Evolutionary conservation across 2,329 filamentous ascomycete genomes (phyloP), one percentile per base, ranked within the genome.

Genomic region (Fusarium chlamydosporum): DNA sequence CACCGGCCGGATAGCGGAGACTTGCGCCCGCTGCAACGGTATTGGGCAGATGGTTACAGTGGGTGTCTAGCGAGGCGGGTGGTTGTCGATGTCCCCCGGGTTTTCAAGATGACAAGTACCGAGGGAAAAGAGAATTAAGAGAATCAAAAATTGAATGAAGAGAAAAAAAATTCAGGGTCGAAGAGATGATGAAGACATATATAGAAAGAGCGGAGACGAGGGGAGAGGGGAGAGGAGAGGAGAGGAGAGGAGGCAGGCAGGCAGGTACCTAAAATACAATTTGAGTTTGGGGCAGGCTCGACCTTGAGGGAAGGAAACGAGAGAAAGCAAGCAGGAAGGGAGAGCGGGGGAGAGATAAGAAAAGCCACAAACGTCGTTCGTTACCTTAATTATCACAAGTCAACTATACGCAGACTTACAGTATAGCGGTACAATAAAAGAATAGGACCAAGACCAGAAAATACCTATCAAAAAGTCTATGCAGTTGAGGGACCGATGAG

Each of bases 261-360:
- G 47, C 15, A 51, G 4, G 48, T 45, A 42, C 26, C 26, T 54
- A 54, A 52, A 20, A 27, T 33, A 52, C 27, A 59, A 35, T 45
- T 61, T 47, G 33, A 41, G 35, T 52, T 57, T 45, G 57, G 57
- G 60, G 16, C 23, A 23, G 23, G 23, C 23, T 23, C 5, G 23
- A 23, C 23, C 43, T 61, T 34, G 58, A 51, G 26, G 23, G 48
- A 48, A 61, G 65, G 42, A 60, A 51, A 68, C 54, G 47, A 33
- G 18, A 31, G 40, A 47, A 38, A 23, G n/a, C 37, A 38, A 23
- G n/a, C 37, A 16, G 37, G 41, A 43, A 70, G 62, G 62, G 57
- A 70, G 67, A 56, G 62, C 56, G 58, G 52, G 58, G 60, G 53
- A 67, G 53, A 67, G 65, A 70, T 70, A 70, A 67, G 62, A 67